A percentile compares a stretch with the other conserved stretches of the same genome.
phyloP scores from a whole-genome alignment of 2,329 filamentous ascomycete species.

The Scedosporium boydii region DNA sequence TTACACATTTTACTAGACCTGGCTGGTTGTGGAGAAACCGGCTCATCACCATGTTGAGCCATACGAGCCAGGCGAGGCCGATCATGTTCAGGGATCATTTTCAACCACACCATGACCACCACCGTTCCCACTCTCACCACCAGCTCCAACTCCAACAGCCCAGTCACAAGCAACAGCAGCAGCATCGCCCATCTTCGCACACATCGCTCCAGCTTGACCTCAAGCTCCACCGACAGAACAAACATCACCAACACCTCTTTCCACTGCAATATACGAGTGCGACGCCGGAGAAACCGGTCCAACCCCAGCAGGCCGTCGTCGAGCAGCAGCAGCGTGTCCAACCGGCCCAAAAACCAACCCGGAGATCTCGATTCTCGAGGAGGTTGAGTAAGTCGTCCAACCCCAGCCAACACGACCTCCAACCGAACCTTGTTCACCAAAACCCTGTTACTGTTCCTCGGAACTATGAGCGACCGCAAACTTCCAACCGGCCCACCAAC shows the following conservation, averaged over 20 bases:
- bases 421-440: not conserved
- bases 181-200: not conserved
- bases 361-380: not conserved
- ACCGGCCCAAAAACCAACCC: not conserved
- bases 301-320: not conserved
- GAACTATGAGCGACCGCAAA: not conserved
- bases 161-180: not conserved
- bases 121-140: not conserved
- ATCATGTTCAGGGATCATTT: conserved; percentile 3
- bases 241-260: not conserved
- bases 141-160: not conserved
- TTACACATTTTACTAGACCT: too few species aligned
- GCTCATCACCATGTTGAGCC: conserved; percentile 1
- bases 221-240: not conserved
- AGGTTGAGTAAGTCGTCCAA: not conserved
- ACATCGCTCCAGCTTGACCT: not conserved
- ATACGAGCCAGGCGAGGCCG: conserved; percentile 1
- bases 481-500: not conserved
- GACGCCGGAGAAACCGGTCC: not conserved
- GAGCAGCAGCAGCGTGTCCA: not conserved
- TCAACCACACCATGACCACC: not conserved
- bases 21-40: not conserved
- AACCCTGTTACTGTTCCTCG: not conserved
- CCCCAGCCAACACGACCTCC: not conserved
- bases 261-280: not conserved